A percentile compares a stretch with the other conserved stretches of the same genome.
Conservation (phyloP, 2,329 filamentous ascomycete species). For the Pestalotiopsis sp. region DNA sequence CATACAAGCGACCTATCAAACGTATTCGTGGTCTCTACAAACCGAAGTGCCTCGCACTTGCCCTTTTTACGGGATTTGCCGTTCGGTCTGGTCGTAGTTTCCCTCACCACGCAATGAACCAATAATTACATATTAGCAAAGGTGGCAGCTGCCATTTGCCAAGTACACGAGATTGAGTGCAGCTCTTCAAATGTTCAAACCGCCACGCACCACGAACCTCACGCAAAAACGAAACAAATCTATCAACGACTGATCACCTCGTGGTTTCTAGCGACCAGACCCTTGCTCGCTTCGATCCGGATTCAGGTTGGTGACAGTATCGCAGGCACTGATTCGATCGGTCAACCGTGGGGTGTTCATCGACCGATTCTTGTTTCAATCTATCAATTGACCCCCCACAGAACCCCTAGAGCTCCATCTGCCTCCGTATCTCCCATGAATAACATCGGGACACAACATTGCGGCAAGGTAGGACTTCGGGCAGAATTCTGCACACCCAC, state of each 20-base stretch:
- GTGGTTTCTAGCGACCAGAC: neutral
- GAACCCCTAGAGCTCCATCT: neutral
- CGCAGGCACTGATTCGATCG: neutral
- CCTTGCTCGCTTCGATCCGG: neutral
- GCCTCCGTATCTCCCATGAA: neutral
- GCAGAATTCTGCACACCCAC: constrained; percentile 4
- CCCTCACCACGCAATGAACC: neutral
- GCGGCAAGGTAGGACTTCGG: neutral
- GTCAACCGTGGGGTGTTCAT: constrained; percentile 6
- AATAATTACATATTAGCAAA: neutral
- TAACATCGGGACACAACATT: neutral
- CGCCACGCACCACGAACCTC: neutral
- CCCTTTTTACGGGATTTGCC: neutral
- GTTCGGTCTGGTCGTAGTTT: neutral
- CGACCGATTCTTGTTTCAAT: neutral
- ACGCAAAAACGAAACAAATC: neutral
- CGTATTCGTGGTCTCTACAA: neutral
- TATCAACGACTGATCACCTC: neutral
- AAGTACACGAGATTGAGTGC: neutral
- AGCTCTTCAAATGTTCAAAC: neutral
- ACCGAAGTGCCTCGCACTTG: neutral
- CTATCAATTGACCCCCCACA: neutral
- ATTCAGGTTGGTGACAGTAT: neutral
- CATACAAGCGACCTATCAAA: neutral
- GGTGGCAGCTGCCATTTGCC: neutral